A percentile compares a stretch with the other conserved stretches of the same genome.
Evolutionary conservation across 257 asterid species (phyloP).

Genomic region (Nicotiana tomentosiformis): DNA sequence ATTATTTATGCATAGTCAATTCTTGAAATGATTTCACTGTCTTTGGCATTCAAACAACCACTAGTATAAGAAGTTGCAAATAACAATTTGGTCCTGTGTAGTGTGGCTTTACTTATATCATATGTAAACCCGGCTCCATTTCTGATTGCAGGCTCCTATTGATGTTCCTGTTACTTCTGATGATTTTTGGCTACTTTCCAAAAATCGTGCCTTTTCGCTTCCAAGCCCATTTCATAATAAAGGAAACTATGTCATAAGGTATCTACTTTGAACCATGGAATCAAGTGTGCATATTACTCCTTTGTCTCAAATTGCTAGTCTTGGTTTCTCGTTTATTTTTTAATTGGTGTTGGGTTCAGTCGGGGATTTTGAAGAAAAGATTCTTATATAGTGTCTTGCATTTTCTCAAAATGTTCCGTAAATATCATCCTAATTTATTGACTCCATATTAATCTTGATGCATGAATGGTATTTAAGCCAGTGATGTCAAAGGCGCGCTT

Average conservation of each 20-base stretch:
- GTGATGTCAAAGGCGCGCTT: too few relatives aligned
- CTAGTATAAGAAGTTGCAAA: not conserved
- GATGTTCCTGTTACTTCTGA: slow-evolving; percentile 88
- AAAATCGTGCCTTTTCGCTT: slow-evolving; percentile 56
- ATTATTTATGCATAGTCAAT: not conserved
- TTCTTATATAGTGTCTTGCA: too few relatives aligned
- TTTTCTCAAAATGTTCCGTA: too few relatives aligned
- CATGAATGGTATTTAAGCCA: too few relatives aligned
- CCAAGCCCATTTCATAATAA: slow-evolving; percentile 84
- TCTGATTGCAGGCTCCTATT: slow-evolving; percentile 72
- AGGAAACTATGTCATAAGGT: slow-evolving; percentile 97
- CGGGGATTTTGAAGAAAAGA: too few relatives aligned
- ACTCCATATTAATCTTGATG: too few relatives aligned
- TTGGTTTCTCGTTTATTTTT: not conserved
- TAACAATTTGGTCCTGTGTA: not conserved
- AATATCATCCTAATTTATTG: too few relatives aligned
- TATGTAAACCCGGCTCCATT: not conserved
- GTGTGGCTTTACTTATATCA: not conserved
- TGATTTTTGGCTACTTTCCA: slow-evolving; percentile 78
- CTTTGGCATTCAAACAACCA: not conserved
- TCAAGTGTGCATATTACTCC: not conserved
- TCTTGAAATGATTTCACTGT: not conserved
- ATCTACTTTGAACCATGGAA: not conserved
- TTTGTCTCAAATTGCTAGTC: not conserved
- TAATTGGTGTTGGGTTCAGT: too few relatives aligned